A percentile compares a stretch with the other conserved stretches of the same genome.
phyloP scores from a whole-genome alignment of 1,284 basidiomycete genomes.

The Trichosporon ovoides region DNA sequence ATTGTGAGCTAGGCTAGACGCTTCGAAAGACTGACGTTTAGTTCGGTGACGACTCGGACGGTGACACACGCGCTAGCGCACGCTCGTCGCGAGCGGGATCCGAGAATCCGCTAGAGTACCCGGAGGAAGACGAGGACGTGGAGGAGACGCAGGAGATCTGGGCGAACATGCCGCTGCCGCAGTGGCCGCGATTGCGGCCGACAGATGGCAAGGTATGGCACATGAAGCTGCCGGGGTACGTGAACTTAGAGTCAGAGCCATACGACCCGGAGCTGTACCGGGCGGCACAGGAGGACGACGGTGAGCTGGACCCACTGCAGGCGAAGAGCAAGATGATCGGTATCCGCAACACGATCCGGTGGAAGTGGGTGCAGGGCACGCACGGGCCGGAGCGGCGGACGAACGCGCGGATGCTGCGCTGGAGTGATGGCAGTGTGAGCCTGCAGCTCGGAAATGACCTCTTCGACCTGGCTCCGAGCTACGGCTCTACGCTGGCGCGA shows the following conservation, averaged over 20 bases:
- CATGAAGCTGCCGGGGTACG: conserved; percentile 42
- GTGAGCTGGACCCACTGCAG: conserved; percentile 20
- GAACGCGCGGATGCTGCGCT: conserved; percentile 46
- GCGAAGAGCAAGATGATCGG: conserved; percentile 45
- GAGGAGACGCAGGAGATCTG: conserved; percentile 26
- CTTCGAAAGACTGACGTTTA: neutral
- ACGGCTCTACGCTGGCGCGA: conserved; percentile 30
- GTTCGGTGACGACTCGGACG: conserved; percentile 11
- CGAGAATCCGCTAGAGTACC: conserved; percentile 41
- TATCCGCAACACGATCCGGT: conserved; percentile 46
- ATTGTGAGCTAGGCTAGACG: conserved; percentile 21
- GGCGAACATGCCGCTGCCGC: conserved; percentile 37
- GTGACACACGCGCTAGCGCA: conserved; percentile 20
- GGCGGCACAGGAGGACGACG: conserved; percentile 30
- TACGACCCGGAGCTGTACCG: conserved; percentile 43
- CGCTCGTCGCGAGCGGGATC: conserved; percentile 15
- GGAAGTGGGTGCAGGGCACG: conserved; percentile 42
- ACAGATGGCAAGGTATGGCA: conserved; percentile 45
- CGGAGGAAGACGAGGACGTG: conserved; percentile 33
- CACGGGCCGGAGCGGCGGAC: conserved; percentile 38
- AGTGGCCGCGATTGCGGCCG: conserved; percentile 34
- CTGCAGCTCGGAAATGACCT: conserved; percentile 46
- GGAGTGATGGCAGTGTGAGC: conserved; percentile 47
- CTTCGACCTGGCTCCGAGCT: conserved; percentile 44
- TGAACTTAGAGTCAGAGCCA: conserved; percentile 42